Base-by-base conservation (phyloP, 1,284 basidiomycete genomes). In the Microbotryum scabiosae region DNA sequence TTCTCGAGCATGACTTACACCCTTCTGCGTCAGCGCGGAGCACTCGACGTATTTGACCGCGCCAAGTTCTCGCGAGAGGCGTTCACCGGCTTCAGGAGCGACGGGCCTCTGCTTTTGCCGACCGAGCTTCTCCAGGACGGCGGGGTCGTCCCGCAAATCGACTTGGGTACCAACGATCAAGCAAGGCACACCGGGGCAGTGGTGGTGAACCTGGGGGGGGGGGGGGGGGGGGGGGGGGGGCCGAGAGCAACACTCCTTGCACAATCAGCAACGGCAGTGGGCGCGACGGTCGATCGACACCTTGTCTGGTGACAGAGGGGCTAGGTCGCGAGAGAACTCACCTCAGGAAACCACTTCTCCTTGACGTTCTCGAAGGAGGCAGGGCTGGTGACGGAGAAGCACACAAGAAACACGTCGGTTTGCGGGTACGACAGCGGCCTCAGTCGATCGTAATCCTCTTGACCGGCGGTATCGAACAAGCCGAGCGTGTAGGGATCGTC, bases 341-440 rank as follows among this genome's bases (percentile, higher is more conserved):
- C 71, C 80, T 99, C 96, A 30, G 94, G 96, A 83, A 97, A 97
- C 94, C 94, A 99, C 78, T 99, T 99, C 79, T 98, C 94, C 82
- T 96, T 97, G 73, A 99, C 94, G 86, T 99, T 98, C 78, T 99
- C 94, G 75, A 97, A 99, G 57, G 92, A 97, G 45, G 96, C 93
- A 6, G 94, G 96, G 26, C 90, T 94, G 41, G 93, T 97, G 69
- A 99, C 96, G 74, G 90, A 94, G 81, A 97, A 99, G 80, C 94
- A 99, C 70, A 99, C 93, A 61, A 99, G 83, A 82, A 99, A 98
- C 60, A 98, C 94, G 74, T 99, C 96, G 68, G 94, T 99, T 80
- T 98, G 94, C 28, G 94, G 94, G 81, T 99, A 99, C 74, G 93
- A 97, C 78, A 99, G 80, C 72, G 94, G 94, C 73, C 96, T 88